Evolutionary conservation across 768 basidiomycete species (phyloP).

Genomic region (Cystofilobasidium macerans): DNA sequence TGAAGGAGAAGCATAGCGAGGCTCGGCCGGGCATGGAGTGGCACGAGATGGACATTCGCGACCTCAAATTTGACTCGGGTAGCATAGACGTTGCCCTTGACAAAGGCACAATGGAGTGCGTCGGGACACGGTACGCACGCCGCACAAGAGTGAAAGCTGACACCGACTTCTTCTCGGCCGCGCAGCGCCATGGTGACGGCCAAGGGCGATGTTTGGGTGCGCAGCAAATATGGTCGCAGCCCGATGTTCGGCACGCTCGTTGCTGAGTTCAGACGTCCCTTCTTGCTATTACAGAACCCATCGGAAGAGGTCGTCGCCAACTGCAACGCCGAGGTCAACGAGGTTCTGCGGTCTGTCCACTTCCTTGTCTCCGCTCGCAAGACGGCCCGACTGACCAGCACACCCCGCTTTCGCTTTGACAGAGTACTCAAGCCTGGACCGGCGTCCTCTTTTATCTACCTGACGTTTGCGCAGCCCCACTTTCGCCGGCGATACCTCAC

Average conservation of each 20-base stretch:
- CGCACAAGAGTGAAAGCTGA: not conserved
- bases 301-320: constrained; percentile 45
- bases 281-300: constrained; percentile 49
- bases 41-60: constrained; percentile 73
- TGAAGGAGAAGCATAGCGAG: constrained; percentile 49
- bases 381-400: constrained; percentile 35
- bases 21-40: constrained; percentile 61
- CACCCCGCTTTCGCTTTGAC: constrained; percentile 38
- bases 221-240: constrained; percentile 26
- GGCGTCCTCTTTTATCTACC: constrained; percentile 29
- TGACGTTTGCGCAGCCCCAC: constrained; percentile 78
- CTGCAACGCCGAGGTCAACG: constrained; percentile 48
- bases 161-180: not conserved
- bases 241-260: not conserved
- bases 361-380: not conserved
- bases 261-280: not conserved
- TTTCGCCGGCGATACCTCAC: constrained; percentile 62
- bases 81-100: constrained; percentile 73
- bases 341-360: constrained; percentile 52
- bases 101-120: constrained; percentile 47
- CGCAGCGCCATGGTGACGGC: constrained; percentile 40
- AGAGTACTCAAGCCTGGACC: constrained; percentile 15
- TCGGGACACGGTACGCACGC: no score
- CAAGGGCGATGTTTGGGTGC: constrained; percentile 71
- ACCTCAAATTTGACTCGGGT: constrained; percentile 50